These are phyloP conservation scores for Colletotrichum sp. DNA, from an alignment of 2,329 filamentous ascomycete genomes.

Conservation along the genomic window DNA sequence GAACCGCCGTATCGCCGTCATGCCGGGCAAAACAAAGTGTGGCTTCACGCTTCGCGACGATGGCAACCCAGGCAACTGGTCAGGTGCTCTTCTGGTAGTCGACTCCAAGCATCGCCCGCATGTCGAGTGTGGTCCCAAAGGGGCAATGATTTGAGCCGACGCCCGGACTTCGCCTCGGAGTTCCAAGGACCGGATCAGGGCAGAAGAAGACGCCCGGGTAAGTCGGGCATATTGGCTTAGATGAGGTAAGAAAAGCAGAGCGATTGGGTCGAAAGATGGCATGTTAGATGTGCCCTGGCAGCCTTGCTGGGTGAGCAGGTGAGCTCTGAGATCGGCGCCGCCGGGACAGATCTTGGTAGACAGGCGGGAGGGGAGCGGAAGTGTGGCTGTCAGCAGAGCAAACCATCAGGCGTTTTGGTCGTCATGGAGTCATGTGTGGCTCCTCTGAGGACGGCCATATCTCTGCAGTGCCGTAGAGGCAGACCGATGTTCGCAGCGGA, in stretches of 20 bases:
- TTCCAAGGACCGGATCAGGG: neutral
- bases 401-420: neutral
- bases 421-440: neutral
- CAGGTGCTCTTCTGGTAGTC: neutral
- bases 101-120: neutral
- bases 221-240: neutral
- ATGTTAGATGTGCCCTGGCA: neutral
- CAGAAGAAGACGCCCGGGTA: neutral
- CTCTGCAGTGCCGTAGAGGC: neutral
- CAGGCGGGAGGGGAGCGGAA: neutral
- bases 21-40: neutral
- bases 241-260: neutral
- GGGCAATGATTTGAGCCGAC: neutral
- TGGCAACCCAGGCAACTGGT: neutral
- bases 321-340: neutral
- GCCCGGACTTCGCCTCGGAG: conserved; percentile 8
- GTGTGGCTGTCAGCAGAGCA: neutral
- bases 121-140: neutral
- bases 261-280: neutral
- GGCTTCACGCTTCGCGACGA: neutral
- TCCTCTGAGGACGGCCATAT: neutral
- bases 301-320: neutral
- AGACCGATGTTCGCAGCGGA: neutral
- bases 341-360: neutral
- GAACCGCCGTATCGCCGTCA: neutral